Evolutionary conservation across 768 basidiomycete genomes (phyloP).

Genomic region (Macrocybe gigantea): DNA sequence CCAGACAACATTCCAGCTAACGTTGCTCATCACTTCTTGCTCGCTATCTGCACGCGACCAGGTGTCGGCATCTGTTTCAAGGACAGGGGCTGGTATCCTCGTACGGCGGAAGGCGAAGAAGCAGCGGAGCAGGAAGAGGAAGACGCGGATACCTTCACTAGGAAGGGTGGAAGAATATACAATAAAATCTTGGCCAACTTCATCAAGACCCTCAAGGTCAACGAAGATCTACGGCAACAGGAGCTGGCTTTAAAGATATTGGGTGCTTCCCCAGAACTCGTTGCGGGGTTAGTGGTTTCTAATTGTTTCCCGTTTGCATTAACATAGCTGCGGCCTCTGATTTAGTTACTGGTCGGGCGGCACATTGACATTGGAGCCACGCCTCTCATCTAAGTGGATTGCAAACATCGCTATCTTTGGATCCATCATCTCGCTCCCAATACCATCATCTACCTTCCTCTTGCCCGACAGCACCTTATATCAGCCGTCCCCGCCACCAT

Average conservation of each 20-base stretch:
- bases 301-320: not conserved
- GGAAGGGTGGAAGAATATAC: constrained; percentile 48
- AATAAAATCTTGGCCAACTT: constrained; percentile 82
- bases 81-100: constrained; percentile 88
- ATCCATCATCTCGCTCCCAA: constrained; percentile 67
- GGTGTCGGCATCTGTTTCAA: constrained; percentile 84
- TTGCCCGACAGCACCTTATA: constrained; percentile 43
- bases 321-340: constrained; percentile 5
- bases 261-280: constrained; percentile 80
- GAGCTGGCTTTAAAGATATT: constrained; percentile 79
- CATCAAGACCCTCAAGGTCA: constrained; percentile 72
- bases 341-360: constrained; percentile 67
- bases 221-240: constrained; percentile 82
- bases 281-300: constrained; percentile 51
- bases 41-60: constrained; percentile 76
- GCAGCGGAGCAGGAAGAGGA: constrained; percentile 21
- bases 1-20: constrained; percentile 64
- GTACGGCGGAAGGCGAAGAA: constrained; percentile 45
- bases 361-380: constrained; percentile 73
- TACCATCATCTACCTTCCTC: constrained; percentile 61
- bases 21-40: constrained; percentile 80
- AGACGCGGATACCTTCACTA: constrained; percentile 27
- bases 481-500: constrained; percentile 70
- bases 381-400: constrained; percentile 88
- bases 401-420: constrained; percentile 83